phyloP scores from a whole-genome alignment of 176 grass and related monocot genomes.

The Pontederia crassipes region DNA sequence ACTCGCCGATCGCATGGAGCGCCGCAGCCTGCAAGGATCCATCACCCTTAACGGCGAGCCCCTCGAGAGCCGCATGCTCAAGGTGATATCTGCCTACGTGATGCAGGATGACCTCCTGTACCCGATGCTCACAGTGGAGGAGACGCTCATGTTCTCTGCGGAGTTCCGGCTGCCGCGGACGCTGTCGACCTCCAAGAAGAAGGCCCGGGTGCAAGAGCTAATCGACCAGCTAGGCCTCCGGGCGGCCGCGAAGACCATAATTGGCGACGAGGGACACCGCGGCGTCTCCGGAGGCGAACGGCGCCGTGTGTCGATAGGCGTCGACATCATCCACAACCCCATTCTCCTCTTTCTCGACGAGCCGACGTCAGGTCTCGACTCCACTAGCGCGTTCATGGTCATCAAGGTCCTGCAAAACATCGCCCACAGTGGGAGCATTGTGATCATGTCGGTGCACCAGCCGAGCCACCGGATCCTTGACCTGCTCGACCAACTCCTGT shows the following conservation, averaged over 20 bases:
- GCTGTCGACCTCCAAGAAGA: slow-evolving; percentile 1
- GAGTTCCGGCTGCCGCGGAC: neutral
- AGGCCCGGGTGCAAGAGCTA: slow-evolving; percentile 1
- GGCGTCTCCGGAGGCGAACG: slow-evolving; percentile 8
- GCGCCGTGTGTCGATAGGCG: slow-evolving; percentile 6
- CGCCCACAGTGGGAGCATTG: slow-evolving; percentile 1
- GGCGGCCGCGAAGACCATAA: neutral
- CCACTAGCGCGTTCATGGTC: slow-evolving; percentile 3
- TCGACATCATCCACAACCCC: slow-evolving; percentile 5
- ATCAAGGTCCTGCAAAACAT: neutral
- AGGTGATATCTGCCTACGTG: slow-evolving; percentile 4
- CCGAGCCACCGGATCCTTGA: neutral
- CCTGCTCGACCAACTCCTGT: neutral
- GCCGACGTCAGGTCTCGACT: slow-evolving; percentile 10
- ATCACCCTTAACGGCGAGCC: neutral
- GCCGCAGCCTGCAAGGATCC: neutral
- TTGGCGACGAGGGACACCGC: slow-evolving; percentile 8
- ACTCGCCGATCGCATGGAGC: neutral
- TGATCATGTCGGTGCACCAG: slow-evolving; percentile 11
- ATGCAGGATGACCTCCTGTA: slow-evolving; percentile 10
- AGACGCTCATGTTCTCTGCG: neutral
- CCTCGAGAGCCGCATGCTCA: neutral
- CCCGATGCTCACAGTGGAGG: slow-evolving; percentile 13
- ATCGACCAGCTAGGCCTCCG: slow-evolving; percentile 10
- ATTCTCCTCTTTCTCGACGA: slow-evolving; percentile 1